Conservation (phyloP, 208 protist species). For the Crithidia brevicula region DNA sequence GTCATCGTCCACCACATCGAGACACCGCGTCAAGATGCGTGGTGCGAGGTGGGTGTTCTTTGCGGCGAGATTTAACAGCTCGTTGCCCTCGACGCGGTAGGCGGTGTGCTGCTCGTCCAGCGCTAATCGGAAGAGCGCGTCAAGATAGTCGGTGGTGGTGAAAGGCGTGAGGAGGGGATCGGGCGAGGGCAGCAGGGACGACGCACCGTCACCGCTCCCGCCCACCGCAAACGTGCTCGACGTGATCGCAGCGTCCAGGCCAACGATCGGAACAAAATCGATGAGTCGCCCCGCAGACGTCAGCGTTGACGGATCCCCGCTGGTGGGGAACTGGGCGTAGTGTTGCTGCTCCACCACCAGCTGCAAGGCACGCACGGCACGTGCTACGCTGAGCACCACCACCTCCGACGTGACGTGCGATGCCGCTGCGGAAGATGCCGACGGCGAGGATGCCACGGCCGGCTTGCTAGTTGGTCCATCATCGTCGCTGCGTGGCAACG, state of each 20-base stretch:
- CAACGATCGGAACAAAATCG: conserved; percentile 40
- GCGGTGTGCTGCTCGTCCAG: conserved; percentile 55
- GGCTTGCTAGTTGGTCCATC: background rate
- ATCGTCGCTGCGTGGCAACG: conserved; percentile 11
- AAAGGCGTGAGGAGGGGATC: conserved; percentile 40
- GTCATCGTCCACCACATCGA: conserved; percentile 84
- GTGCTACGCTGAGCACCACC: conserved; percentile 53
- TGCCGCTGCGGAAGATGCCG: background rate
- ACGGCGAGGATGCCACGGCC: background rate
- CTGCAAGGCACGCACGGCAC: conserved; percentile 72
- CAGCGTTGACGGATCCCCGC: background rate
- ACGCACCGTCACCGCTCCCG: too few relatives aligned
- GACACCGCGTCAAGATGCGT: conserved; percentile 60
- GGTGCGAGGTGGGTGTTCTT: conserved; percentile 79
- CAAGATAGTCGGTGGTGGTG: conserved; percentile 48
- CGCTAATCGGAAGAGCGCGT: conserved; percentile 64
- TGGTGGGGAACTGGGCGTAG: conserved; percentile 22
- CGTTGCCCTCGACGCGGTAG: conserved; percentile 77
- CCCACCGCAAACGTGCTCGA: background rate
- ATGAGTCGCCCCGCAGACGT: conserved; percentile 6
- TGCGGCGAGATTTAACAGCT: conserved; percentile 67
- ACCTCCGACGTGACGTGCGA: conserved; percentile 21
- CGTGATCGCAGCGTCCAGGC: conserved; percentile 21
- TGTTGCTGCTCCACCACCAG: conserved; percentile 60
- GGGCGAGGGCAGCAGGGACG: background rate